These are phyloP conservation scores for Tylopilus sp. DNA, from an alignment of 1,284 basidiomycete genomes.

Conservation along the genomic window DNA sequence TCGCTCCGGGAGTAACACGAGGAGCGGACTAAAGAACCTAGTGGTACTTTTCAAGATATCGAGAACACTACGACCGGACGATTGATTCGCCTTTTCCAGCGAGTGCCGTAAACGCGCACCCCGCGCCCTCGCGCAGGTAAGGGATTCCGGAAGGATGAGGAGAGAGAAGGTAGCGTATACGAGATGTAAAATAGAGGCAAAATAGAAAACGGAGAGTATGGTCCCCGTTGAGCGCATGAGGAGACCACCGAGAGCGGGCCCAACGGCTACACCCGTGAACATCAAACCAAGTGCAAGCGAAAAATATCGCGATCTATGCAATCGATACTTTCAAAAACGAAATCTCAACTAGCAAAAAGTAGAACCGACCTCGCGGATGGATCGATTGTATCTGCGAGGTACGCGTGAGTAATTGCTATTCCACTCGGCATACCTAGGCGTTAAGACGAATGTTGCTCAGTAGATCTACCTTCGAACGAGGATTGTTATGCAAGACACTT, in stretches of 20 bases:
- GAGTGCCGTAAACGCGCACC: slow-evolving; percentile 16
- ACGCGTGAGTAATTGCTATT: slow-evolving; percentile 21
- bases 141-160: slow-evolving; percentile 73
- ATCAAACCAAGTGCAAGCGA: slow-evolving; percentile 60
- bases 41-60: slow-evolving; percentile 39
- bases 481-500: slow-evolving; percentile 21
- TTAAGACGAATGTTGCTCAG: neutral
- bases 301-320: slow-evolving; percentile 53
- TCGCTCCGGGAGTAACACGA: slow-evolving; percentile 55
- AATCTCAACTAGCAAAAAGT: neutral
- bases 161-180: slow-evolving; percentile 51
- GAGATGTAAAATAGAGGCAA: slow-evolving; percentile 47
- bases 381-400: slow-evolving; percentile 29
- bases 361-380: slow-evolving; percentile 25
- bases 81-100: slow-evolving; percentile 6
- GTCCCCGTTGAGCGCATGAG: slow-evolving; percentile 56
- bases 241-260: slow-evolving; percentile 68
- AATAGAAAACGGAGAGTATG: slow-evolving; percentile 70
- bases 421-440: slow-evolving; percentile 22
- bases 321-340: neutral
- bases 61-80: neutral
- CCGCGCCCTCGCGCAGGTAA: slow-evolving; percentile 39
- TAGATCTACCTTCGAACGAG: neutral
- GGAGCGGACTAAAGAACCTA: slow-evolving; percentile 61
- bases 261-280: slow-evolving; percentile 65